Evolutionary conservation across 192 early-diverging fungal species (phyloP).

Genomic region (Umbelopsis isabellina): DNA sequence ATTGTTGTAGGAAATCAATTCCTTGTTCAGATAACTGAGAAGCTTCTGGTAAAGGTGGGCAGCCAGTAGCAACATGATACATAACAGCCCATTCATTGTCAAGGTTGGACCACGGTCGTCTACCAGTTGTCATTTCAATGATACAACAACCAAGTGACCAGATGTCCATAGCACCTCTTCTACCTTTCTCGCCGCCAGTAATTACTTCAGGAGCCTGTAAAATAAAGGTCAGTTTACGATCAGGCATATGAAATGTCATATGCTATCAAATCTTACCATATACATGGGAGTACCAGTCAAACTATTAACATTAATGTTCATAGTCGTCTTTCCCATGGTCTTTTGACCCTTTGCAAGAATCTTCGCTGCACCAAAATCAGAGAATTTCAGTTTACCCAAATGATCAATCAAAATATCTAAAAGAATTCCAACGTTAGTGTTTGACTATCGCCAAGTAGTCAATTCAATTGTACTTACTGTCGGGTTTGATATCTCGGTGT

Average conservation of each 20-base stretch:
- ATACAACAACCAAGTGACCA: conserved; percentile 93
- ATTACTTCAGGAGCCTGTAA: conserved; percentile 77
- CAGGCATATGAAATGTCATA: background rate
- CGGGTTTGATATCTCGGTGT: conserved; percentile 88
- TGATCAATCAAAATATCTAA: conserved; percentile 81
- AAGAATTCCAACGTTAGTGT: background rate
- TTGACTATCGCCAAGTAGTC: background rate
- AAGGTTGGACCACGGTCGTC: conserved; percentile 82
- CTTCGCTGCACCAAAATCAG: conserved; percentile 92
- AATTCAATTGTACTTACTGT: conserved; percentile 54
- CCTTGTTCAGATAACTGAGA: conserved; percentile 66
- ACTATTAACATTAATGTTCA: conserved; percentile 63
- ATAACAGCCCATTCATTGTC: conserved; percentile 97
- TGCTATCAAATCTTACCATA: conserved; percentile 45
- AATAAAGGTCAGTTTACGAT: background rate
- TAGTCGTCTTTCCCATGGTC: conserved; percentile 53
- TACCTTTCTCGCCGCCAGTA: conserved; percentile 71
- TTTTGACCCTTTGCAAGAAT: conserved; percentile 76
- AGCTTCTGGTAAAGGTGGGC: conserved; percentile 77
- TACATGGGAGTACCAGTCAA: conserved; percentile 67
- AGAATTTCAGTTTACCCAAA: conserved; percentile 78
- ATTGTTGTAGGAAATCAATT: conserved; percentile 75
- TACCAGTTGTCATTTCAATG: conserved; percentile 90
- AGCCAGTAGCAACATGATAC: conserved; percentile 82
- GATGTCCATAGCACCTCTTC: conserved; percentile 87